Evolutionary conservation across 2,329 filamentous ascomycete species (phyloP), one percentile per base, ranked within the genome.

Genomic region (Chaetothyriales sp.): DNA sequence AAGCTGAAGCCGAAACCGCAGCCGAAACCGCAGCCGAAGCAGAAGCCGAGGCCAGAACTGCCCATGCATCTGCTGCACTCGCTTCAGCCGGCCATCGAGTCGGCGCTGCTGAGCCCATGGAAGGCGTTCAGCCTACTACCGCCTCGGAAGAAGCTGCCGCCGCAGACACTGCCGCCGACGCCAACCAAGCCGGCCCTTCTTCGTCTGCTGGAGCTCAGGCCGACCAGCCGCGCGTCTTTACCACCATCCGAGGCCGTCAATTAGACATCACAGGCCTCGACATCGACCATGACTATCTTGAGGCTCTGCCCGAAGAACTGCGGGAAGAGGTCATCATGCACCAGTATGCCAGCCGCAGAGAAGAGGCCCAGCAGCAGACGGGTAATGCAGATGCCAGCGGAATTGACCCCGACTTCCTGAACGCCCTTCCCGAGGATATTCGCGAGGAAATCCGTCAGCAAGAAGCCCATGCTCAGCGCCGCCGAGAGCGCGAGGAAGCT

Each of bases 281-380:
- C 47, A 97, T 98, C 61, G 92, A 98, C 64, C 80, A 85, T 15
- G 89, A 94, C 52, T 98, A 95, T 67, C 79, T 98, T 5, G 87
- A 92, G 54, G 94, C 90, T n/a, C 73, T 98, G n/a, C 92, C 92
- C 0, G 92, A 98, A 61, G 94, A 98, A 55, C 82, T 97, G 64
- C 80, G 92, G 46, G 90, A 97, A 67, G 92, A 98, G 65, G 92
- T 98, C 47, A 86, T 98, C 58, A 88, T 94, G 66, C 83, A 89
- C 56, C 89, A 94, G 54, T 79, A 95, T 57, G 88, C 86, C 49
- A 82, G 87, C 58, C 80, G 90, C 59, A 82, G 90, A 56, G 85
- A 85, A 6, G 81, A 92, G 66, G 86, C 87, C 68, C 83, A 65
- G 19, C 86, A 89, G 54, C 82, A 89, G 61, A 67, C 69, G 13